phyloP scores from a whole-genome alignment of 345 rosid species.

The Citrus unshiu region DNA sequence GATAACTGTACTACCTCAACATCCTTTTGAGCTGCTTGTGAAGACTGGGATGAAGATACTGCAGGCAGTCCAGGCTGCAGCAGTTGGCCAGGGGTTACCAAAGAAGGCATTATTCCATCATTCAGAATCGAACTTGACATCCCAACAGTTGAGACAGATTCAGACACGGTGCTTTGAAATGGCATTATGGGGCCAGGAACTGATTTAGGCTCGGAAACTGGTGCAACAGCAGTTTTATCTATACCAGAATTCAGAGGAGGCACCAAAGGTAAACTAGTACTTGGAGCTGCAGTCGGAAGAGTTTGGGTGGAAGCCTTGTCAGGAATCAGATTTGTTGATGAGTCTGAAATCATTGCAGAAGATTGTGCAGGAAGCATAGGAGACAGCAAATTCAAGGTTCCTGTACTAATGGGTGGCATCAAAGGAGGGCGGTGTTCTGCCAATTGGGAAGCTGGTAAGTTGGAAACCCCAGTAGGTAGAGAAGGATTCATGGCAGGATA shows the following conservation, averaged over 20 bases:
- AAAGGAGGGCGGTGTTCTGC: constrained; percentile 20
- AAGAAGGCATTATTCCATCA: constrained; percentile 26
- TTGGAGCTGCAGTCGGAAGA: constrained; percentile 21
- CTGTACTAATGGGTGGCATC: constrained; percentile 24
- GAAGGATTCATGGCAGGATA: constrained; percentile 22
- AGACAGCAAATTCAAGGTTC: constrained; percentile 14
- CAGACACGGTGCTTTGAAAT: constrained; percentile 15
- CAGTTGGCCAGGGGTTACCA: constrained; percentile 40
- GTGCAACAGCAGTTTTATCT: constrained; percentile 15
- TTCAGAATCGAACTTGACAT: constrained; percentile 16
- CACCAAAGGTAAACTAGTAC: constrained; percentile 19
- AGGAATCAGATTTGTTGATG: constrained; percentile 19
- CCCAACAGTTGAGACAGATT: constrained; percentile 17
- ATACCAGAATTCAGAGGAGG: constrained; percentile 15
- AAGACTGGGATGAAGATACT: constrained; percentile 18
- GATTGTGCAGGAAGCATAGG: constrained; percentile 16
- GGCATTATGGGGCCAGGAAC: constrained; percentile 21
- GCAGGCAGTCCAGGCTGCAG: constrained; percentile 25
- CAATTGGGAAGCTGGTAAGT: constrained; percentile 24
- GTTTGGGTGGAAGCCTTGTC: constrained; percentile 16
- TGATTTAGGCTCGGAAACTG: constrained; percentile 17
- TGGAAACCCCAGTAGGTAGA: constrained; percentile 19
- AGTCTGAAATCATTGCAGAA: constrained; percentile 21
- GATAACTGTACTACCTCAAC: constrained; percentile 28
- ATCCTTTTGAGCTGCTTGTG: constrained; percentile 30